phyloP scores from a whole-genome alignment of 169 alveolate species.

The Eimeria falciformis region DNA sequence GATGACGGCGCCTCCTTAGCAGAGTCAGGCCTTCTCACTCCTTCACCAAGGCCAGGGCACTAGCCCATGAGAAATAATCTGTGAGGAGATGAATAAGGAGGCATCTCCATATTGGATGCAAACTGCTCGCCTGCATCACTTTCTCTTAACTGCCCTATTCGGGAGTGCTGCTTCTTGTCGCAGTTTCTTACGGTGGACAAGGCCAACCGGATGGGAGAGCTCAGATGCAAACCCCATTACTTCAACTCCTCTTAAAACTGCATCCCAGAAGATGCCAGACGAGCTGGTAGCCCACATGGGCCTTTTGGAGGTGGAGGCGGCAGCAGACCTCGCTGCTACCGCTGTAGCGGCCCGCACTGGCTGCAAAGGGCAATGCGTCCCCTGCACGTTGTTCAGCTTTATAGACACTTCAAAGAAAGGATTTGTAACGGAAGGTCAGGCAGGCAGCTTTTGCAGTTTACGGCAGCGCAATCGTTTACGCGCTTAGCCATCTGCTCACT shows the following conservation, averaged over 20 bases:
- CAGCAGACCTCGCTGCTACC: slow-evolving; percentile 69
- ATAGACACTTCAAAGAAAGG: slow-evolving; percentile 61
- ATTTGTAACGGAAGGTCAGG: slow-evolving; percentile 67
- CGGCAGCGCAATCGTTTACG: neutral
- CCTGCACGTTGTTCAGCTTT: slow-evolving; percentile 51
- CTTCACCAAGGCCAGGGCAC: too few relatives aligned
- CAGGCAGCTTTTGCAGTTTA: neutral
- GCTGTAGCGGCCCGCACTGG: slow-evolving; percentile 35
- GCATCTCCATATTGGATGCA: too few relatives aligned
- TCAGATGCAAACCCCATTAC: neutral
- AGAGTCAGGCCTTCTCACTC: slow-evolving; percentile 57
- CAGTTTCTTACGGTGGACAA: slow-evolving; percentile 64
- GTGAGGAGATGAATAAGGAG: too few relatives aligned
- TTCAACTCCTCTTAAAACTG: neutral
- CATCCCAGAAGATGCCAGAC: slow-evolving; percentile 39
- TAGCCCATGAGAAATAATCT: too few relatives aligned
- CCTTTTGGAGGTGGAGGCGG: slow-evolving; percentile 64
- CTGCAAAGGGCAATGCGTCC: slow-evolving; percentile 67
- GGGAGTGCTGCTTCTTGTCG: neutral
- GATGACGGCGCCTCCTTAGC: slow-evolving; percentile 63
- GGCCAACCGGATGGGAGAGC: slow-evolving; percentile 35
- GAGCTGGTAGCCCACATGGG: slow-evolving; percentile 55
- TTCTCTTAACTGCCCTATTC: neutral
- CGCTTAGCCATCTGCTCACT: neutral
- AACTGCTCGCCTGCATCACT: too few relatives aligned